phyloP scores from a whole-genome alignment of 2,329 filamentous ascomycete species.

The Fonsecaea multimorphosa region DNA sequence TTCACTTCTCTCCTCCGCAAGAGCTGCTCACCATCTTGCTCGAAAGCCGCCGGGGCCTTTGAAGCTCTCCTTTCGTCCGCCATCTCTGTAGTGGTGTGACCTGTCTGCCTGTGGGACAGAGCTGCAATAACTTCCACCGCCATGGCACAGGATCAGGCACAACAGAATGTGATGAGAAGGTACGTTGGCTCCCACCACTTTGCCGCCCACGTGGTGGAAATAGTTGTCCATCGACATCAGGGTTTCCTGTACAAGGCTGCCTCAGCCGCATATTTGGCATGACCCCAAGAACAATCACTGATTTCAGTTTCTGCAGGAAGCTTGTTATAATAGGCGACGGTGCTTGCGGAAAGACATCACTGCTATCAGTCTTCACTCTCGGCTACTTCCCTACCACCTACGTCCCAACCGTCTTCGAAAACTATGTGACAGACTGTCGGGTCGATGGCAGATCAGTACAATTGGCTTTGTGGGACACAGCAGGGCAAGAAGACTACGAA shows the following conservation, averaged over 20 bases:
- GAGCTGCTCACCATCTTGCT: conserved; percentile 40
- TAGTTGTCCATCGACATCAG: neutral
- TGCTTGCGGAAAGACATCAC: conserved; percentile 96
- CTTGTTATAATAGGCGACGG: conserved; percentile 96
- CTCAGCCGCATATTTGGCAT: neutral
- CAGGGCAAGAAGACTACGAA: conserved; percentile 98
- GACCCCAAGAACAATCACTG: neutral
- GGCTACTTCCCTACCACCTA: conserved; percentile 89
- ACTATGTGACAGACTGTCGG: conserved; percentile 98
- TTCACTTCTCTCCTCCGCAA: conserved; percentile 24
- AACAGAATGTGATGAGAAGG: conserved; percentile 69
- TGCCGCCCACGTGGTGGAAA: neutral
- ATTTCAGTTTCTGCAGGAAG: conserved; percentile 66
- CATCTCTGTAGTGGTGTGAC: conserved; percentile 52
- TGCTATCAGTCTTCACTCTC: conserved; percentile 95
- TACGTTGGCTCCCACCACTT: conserved; percentile 4
- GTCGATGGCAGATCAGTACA: conserved; percentile 99
- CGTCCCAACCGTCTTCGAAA: conserved; percentile 98
- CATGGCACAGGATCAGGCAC: conserved; percentile 54
- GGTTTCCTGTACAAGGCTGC: neutral
- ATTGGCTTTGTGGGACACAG: conserved; percentile 98
- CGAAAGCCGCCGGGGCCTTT: conserved; percentile 29
- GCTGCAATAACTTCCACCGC: conserved; percentile 24
- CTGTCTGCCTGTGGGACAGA: conserved; percentile 38
- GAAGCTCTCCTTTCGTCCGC: conserved; percentile 39